phyloP scores from a whole-genome alignment of 306 rosid species.

The Pyrus betulifolia region DNA sequence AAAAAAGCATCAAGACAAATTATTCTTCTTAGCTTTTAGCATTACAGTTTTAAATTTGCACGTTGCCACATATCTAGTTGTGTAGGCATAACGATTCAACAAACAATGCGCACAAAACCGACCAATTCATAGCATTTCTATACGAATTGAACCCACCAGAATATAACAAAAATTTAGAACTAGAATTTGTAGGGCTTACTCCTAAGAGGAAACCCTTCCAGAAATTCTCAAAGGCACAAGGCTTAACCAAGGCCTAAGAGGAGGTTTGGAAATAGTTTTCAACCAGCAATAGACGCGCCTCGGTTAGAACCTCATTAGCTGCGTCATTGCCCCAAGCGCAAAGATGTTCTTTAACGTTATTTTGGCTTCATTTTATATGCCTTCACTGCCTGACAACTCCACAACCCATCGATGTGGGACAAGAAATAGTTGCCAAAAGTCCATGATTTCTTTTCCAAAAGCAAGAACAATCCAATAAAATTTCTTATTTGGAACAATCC shows the following conservation, averaged over 20 bases:
- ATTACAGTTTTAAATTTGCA: too few species aligned
- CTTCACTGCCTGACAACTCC: not conserved
- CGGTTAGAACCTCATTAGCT: slow-evolving; percentile 23
- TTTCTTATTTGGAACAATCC: too few species aligned
- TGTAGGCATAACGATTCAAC: too few species aligned
- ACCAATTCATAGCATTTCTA: too few species aligned
- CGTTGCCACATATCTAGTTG: too few species aligned
- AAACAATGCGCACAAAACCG: too few species aligned
- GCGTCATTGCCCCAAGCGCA: slow-evolving; percentile 30
- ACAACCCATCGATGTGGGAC: slow-evolving; percentile 1
- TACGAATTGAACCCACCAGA: too few species aligned
- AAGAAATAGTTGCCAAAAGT: not conserved
- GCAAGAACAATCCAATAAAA: not conserved
- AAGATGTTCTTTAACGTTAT: accelerated
- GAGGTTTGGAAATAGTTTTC: slow-evolving; percentile 20
- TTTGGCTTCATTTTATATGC: too few species aligned
- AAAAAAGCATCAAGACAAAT: too few species aligned
- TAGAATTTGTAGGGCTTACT: not conserved
- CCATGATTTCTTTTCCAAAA: not conserved
- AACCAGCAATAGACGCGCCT: slow-evolving; percentile 13
- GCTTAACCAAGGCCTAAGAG: not conserved
- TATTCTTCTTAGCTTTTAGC: too few species aligned
- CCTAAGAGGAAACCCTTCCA: not conserved
- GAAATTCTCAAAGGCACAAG: not conserved
- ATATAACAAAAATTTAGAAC: too few species aligned